phyloP scores from a whole-genome alignment of 805 yeast species.

The Phaffomyces thermotolerans region DNA sequence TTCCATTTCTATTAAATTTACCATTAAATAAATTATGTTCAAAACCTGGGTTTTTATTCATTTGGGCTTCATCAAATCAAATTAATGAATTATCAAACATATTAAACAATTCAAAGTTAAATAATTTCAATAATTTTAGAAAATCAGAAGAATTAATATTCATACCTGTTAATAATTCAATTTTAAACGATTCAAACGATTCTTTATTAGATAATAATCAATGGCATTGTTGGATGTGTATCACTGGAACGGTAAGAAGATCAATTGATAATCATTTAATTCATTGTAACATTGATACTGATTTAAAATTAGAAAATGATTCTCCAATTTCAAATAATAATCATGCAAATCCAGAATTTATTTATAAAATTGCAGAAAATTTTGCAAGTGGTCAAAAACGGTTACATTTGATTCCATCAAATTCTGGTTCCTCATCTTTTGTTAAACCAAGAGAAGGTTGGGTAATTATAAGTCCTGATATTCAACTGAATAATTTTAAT shows the following conservation, averaged over 20 bases:
- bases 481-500: conserved; percentile 62
- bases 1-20: conserved; percentile 52
- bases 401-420: conserved; percentile 75
- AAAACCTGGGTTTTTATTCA: conserved; percentile 77
- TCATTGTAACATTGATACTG: conserved; percentile 90
- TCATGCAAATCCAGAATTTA: conserved; percentile 61
- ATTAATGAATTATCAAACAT: conserved; percentile 54
- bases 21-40: conserved; percentile 72
- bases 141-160: conserved; percentile 86
- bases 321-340: conserved; percentile 26
- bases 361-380: conserved; percentile 81
- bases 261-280: conserved; percentile 77
- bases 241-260: conserved; percentile 88
- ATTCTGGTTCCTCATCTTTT: conserved; percentile 57
- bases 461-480: conserved; percentile 86
- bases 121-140: conserved; percentile 54
- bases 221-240: conserved; percentile 99
- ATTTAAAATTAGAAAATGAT: conserved; percentile 60
- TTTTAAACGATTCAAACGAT: conserved; percentile 41
- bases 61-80: conserved; percentile 80
- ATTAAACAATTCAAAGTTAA: conserved; percentile 47
- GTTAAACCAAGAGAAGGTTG: conserved; percentile 75
- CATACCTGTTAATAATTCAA: conserved; percentile 47
- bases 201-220: conserved; percentile 60
- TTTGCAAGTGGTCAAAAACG: conserved; percentile 78